Conservation (phyloP, 2,329 filamentous ascomycete genomes). For the Neofusicoccum laricinum region DNA sequence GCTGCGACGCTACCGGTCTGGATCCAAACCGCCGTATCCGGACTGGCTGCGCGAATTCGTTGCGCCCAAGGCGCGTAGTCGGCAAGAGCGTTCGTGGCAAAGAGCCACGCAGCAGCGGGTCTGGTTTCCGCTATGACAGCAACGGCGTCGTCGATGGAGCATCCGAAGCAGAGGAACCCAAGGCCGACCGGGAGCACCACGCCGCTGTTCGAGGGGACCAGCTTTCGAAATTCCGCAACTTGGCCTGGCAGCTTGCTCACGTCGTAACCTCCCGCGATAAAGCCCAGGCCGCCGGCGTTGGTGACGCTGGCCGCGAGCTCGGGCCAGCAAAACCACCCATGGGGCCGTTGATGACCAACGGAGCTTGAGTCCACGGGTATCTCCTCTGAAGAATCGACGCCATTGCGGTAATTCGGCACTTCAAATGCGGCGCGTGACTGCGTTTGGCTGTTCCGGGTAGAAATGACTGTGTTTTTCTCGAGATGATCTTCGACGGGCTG, state of each 20-base stretch:
- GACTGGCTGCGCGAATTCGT: conserved; percentile 29
- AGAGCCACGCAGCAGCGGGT: conserved; percentile 64
- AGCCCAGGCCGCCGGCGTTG: conserved; percentile 3
- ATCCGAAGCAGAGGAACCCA: conserved; percentile 59
- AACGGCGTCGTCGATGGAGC: conserved; percentile 43
- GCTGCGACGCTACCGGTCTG: conserved; percentile 60
- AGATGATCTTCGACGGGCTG: no score
- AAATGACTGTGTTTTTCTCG: no score
- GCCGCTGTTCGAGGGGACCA: background rate
- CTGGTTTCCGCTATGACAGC: conserved; percentile 52
- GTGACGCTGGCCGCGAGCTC: conserved; percentile 4
- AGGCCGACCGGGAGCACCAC: conserved; percentile 53
- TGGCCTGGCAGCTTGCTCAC: background rate
- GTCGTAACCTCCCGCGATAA: background rate
- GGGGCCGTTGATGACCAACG: background rate
- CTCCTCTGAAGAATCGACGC: background rate
- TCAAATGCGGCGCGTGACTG: no score
- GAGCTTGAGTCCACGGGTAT: conserved; percentile 1
- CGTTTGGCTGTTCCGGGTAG: no score
- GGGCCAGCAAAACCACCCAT: conserved; percentile 1
- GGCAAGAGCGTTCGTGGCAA: conserved; percentile 52
- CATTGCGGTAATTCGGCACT: no score
- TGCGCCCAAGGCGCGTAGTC: conserved; percentile 29
- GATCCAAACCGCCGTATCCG: conserved; percentile 51
- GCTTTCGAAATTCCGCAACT: background rate